These are phyloP conservation scores for Mesotaenium endlicherianum DNA, from an alignment of 139 green algal genomes.

Conservation along the genomic window DNA sequence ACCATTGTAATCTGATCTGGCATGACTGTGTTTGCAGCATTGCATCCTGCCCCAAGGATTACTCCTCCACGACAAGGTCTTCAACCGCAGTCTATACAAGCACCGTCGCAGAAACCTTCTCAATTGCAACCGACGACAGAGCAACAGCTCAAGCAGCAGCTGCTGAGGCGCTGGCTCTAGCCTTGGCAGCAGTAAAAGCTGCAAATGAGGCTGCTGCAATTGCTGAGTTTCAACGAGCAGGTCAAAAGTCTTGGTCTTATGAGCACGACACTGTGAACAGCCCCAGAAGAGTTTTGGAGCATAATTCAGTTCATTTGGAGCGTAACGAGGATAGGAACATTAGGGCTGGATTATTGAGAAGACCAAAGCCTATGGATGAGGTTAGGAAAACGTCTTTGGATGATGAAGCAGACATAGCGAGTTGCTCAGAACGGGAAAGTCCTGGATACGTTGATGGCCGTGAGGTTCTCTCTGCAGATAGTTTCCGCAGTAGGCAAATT, in stretches of 20 bases:
- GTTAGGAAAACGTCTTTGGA: neutral
- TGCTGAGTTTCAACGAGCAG: neutral
- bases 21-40: too few relatives aligned
- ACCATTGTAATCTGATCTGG: too few relatives aligned
- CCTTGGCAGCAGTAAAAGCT: slow-evolving; percentile 11
- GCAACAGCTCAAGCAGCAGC: slow-evolving; percentile 10
- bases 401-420: neutral
- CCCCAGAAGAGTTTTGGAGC: neutral
- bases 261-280: neutral
- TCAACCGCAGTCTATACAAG: too few relatives aligned
- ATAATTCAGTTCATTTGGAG: neutral
- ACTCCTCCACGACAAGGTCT: too few relatives aligned
- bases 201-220: slow-evolving; percentile 15
- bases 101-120: too few relatives aligned
- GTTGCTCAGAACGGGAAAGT: neutral
- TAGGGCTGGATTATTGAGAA: neutral
- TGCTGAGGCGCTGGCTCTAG: slow-evolving; percentile 24
- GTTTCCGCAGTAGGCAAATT: neutral
- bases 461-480: neutral
- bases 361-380: neutral
- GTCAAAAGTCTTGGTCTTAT: neutral
- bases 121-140: neutral
- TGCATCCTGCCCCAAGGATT: too few relatives aligned
- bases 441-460: neutral
- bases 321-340: neutral